Base-by-base conservation (phyloP, 2,329 filamentous ascomycete species). In the Ustulina deusta region DNA sequence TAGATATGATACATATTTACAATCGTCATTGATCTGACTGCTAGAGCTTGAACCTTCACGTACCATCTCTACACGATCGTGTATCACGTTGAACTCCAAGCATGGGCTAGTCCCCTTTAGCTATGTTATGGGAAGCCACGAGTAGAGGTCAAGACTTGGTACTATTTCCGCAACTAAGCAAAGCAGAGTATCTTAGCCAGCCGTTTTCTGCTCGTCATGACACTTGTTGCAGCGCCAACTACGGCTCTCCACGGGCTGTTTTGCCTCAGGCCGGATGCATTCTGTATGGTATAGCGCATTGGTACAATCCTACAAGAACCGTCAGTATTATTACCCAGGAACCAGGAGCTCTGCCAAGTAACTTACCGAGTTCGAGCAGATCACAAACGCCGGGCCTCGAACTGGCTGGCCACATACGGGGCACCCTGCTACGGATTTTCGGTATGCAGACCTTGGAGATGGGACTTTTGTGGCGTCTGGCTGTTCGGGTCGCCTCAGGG, bases 341-440 rank as follows among this genome's bases (percentile, higher is more conserved):
- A 49, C 44, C 6, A 1, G 17, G 6, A 40, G 38, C 13, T 44
- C 2, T 11, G 9, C 20, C n/a, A 48, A 60, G 46, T 25, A n/a
- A 77, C 80, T 77, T 74, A 87, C 85, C 78, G 82, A 79, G 69
- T 86, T 86, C 4, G 80, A 78, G 73, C 86, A 88, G 29, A 86
- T 74, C 34, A 87, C 75, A 70, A 84, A 78, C 11, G 78, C 80
- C 3, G 84, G 82, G 1, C 84, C 84, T 25, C 83, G 77, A 25
- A 86, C 84, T 5, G 82, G 81, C 51, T 84, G 79, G 11, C 82
- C 81, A 69, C 86, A 88, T 15, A 83, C 72, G 1, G 77, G 77
- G 69, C 85, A 87, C 51, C 85, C 84, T 38, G 79, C 82, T 22
- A 79, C 75, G 22, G 81, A 82, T 71, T 80, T 83, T 65, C 80